Percentiles rank a stretch among this genome's conserved stretches.
These are phyloP conservation scores for Copromyces sp. DNA, from an alignment of 495 filamentous ascomycete genomes.

Conservation along the genomic window DNA sequence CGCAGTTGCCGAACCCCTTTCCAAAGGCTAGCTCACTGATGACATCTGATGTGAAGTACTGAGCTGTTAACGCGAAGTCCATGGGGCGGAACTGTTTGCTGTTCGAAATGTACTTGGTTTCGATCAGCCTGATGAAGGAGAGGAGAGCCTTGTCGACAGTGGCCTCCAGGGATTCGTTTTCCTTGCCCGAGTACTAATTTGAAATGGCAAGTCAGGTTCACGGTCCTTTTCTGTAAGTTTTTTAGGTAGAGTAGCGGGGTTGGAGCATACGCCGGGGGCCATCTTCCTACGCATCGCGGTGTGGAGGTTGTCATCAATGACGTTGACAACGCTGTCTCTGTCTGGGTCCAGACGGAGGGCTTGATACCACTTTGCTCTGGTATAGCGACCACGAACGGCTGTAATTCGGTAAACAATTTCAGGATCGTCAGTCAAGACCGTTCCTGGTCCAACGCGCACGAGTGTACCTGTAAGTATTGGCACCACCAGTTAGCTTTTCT, in stretches of 20 bases:
- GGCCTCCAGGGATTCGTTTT: constrained; percentile 26
- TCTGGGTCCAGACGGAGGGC: constrained; percentile 23
- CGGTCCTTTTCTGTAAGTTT: no score
- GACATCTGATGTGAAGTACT: constrained; percentile 24
- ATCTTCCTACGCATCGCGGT: constrained; percentile 27
- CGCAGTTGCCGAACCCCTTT: constrained; percentile 20
- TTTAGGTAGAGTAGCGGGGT: no score
- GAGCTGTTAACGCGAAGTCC: not conserved
- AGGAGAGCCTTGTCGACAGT: no score
- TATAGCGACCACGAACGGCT: no score
- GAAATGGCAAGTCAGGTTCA: no score
- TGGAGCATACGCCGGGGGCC: constrained; percentile 25
- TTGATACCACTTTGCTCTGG: constrained; percentile 7
- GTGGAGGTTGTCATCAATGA: constrained; percentile 28
- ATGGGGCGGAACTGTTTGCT: not conserved
- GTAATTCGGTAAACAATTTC: no score
- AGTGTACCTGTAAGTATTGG: no score
- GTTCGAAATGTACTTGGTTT: not conserved
- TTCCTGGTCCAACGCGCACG: no score
- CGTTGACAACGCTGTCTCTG: constrained; percentile 28
- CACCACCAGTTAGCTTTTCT: no score
- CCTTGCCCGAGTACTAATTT: constrained; percentile 28
- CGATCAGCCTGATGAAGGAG: not conserved
- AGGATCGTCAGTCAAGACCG: no score
- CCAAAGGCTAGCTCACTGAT: constrained; percentile 24